phyloP scores from a whole-genome alignment of 2,329 filamentous ascomycete genomes.

The Sarocladiaceae sp. region DNA sequence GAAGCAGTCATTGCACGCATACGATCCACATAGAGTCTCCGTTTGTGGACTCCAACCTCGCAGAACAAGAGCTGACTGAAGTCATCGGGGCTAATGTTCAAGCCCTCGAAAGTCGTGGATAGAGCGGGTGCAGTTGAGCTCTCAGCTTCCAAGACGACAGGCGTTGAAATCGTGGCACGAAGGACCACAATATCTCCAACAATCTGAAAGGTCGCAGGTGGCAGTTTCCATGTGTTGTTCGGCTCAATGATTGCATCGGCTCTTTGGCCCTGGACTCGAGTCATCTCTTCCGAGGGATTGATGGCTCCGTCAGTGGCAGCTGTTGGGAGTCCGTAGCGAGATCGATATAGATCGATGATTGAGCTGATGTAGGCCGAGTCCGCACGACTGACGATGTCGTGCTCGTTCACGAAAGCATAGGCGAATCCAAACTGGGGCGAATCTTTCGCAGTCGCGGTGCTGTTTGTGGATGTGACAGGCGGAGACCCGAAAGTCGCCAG shows the following conservation, averaged over 20 bases:
- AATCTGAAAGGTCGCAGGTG: background rate
- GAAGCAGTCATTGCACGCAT: background rate
- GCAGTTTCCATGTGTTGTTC: slow-evolving; percentile 10
- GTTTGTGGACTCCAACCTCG: slow-evolving; percentile 17
- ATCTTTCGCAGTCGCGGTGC: slow-evolving; percentile 7
- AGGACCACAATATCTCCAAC: background rate
- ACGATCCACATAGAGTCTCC: slow-evolving; percentile 14
- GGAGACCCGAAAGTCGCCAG: slow-evolving; percentile 17
- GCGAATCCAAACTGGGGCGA: slow-evolving; percentile 10
- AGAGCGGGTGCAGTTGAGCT: background rate
- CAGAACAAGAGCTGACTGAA: slow-evolving; percentile 16
- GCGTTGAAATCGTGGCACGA: background rate
- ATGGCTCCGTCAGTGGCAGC: background rate
- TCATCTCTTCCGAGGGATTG: too few species aligned
- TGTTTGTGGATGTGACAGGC: slow-evolving; percentile 13
- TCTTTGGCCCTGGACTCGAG: background rate
- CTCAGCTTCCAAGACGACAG: background rate
- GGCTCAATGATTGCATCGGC: too few species aligned
- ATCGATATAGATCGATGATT: slow-evolving; percentile 16
- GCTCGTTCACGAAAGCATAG: slow-evolving; percentile 17
- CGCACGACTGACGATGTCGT: slow-evolving; percentile 17
- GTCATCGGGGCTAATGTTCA: background rate
- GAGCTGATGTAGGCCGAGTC: slow-evolving; percentile 16
- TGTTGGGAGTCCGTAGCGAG: slow-evolving; percentile 13
- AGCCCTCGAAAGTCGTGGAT: slow-evolving; percentile 6